Conservation (phyloP, 768 basidiomycete species). For the Strobilomyces dryophilus region DNA sequence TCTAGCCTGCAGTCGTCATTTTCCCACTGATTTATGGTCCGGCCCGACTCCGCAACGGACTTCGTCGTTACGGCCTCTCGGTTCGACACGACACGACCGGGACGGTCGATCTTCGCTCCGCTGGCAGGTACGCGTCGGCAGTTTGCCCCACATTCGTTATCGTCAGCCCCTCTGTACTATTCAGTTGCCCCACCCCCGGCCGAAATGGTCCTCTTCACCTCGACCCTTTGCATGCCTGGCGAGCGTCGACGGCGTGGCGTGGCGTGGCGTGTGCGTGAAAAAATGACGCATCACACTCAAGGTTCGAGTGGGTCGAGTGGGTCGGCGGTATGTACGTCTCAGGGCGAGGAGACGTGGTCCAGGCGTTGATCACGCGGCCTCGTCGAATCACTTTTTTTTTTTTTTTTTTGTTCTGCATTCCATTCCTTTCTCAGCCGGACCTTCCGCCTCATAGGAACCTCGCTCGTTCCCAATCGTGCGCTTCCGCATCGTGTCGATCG, state of each 20-base stretch:
- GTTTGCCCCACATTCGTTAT: neutral
- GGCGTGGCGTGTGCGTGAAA: neutral
- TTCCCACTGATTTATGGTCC: too few species aligned
- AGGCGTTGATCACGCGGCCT: neutral
- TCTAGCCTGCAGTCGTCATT: too few species aligned
- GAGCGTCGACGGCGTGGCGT: neutral
- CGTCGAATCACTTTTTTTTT: neutral
- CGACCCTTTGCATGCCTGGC: neutral
- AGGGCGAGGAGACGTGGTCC: neutral
- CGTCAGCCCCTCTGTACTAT: neutral
- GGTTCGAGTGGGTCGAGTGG: conserved; percentile 5
- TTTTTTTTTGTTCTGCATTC: too few species aligned
- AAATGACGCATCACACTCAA: neutral
- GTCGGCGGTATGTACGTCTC: conserved; percentile 2
- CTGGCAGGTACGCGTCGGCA: neutral
- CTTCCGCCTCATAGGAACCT: neutral
- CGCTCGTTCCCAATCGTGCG: neutral
- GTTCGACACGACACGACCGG: too few species aligned
- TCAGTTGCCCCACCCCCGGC: conserved; percentile 5
- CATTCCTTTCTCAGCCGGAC: too few species aligned
- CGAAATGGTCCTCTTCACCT: neutral
- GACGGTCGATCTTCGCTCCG: neutral
- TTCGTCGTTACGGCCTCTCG: neutral
- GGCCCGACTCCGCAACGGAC: too few species aligned
- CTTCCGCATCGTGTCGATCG: neutral